A percentile compares a stretch with the other conserved stretches of the same genome.
Conservation (phyloP, 805 yeast genomes). For the Yarrowia sp. region DNA sequence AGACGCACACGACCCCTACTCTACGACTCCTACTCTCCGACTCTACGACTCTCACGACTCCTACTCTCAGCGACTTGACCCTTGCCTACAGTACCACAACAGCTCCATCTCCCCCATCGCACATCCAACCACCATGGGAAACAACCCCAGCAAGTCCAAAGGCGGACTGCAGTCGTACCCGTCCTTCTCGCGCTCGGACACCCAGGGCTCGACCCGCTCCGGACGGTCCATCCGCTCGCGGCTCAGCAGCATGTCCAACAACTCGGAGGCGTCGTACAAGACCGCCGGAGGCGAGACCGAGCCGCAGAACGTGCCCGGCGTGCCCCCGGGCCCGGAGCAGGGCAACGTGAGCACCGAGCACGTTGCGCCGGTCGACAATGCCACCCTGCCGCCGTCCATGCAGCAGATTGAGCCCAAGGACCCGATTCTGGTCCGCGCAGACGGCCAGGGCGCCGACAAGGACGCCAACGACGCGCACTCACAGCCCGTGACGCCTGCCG, state of each 20-base stretch:
- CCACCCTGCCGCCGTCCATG: conserved; percentile 63
- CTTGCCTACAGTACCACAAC: too few relatives aligned
- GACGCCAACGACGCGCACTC: neutral
- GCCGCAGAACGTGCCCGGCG: conserved; percentile 9
- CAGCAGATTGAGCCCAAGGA: conserved; percentile 66
- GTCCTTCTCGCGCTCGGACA: conserved; percentile 42
- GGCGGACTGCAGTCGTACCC: conserved; percentile 40
- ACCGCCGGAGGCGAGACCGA: conserved; percentile 30
- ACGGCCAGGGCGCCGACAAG: neutral
- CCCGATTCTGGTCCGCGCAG: conserved; percentile 58
- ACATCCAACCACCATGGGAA: conserved; percentile 43
- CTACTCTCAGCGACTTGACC: too few relatives aligned
- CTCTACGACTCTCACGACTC: neutral
- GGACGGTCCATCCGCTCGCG: conserved; percentile 39
- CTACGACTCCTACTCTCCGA: neutral
- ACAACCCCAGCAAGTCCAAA: conserved; percentile 39
- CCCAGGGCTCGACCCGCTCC: conserved; percentile 43
- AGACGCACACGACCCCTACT: neutral
- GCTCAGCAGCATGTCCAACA: conserved; percentile 31
- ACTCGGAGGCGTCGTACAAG: conserved; percentile 31
- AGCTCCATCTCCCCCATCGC: too few relatives aligned
- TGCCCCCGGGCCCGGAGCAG: neutral
- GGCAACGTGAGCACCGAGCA: neutral
- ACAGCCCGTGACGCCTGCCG: conserved; percentile 9
- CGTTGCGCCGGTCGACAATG: conserved; percentile 20